Conservation (phyloP, 2,329 filamentous ascomycete genomes). For the Aspergillus novoparasiticus region DNA sequence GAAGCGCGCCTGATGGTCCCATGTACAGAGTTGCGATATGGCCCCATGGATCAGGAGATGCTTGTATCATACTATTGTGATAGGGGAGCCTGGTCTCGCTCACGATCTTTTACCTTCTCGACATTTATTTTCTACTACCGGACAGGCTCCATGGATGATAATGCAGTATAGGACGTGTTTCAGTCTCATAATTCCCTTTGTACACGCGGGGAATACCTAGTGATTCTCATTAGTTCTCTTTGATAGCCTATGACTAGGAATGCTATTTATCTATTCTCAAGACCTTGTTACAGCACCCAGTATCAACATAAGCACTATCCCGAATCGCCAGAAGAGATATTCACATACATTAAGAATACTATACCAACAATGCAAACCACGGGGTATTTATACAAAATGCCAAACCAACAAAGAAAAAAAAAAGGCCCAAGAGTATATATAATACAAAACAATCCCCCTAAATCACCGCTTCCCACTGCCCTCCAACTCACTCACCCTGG, state of each 20-base stretch:
- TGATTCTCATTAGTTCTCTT: neutral
- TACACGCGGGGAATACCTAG: neutral
- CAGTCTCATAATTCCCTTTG: neutral
- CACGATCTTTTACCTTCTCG: neutral
- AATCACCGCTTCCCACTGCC: slow-evolving; percentile 6
- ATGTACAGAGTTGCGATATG: slow-evolving; percentile 3
- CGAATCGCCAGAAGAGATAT: neutral
- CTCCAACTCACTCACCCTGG: slow-evolving; percentile 15
- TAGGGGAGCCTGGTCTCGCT: neutral
- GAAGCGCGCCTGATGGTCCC: neutral
- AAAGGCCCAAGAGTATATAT: neutral
- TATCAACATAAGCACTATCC: too few species aligned
- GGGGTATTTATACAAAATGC: neutral
- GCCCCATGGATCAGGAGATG: neutral
- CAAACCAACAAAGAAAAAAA: neutral
- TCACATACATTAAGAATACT: neutral
- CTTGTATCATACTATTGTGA: neutral
- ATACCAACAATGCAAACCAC: neutral
- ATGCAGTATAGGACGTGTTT: neutral
- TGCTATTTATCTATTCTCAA: neutral
- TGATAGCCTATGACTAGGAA: neutral
- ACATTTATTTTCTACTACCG: neutral
- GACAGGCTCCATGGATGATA: slow-evolving; percentile 4
- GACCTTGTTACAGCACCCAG: neutral
- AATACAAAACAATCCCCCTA: too few species aligned